Base-by-base conservation (phyloP, 1,284 basidiomycete species). In the Puccinia horiana region DNA sequence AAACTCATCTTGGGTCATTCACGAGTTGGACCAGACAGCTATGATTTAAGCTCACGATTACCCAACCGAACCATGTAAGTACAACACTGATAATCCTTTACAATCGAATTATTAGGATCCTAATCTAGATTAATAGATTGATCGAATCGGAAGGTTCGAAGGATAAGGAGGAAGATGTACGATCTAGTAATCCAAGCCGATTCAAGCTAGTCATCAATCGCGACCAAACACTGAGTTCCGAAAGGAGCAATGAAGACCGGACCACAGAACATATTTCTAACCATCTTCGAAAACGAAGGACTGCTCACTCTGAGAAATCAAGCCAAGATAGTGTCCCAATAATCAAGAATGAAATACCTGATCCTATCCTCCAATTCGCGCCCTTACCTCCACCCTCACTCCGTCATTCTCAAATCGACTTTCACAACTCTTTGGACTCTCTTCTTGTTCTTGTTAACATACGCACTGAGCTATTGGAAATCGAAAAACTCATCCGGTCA, bases 331-430 rank as follows among this genome's bases (percentile, higher is more conserved):
- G 14, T 11, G 44, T 42, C 23, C 35, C n/a, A n/a, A n/a, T n/a
- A n/a, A n/a, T n/a, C n/a, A n/a, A n/a, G 29, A 16, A 47, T 29
- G 14, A 49, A n/a, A 56, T 56, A 2, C 73, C 73, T 8, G 32
- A 73, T 32, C 79, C 79, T 0, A 81, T 81, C 26, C 52, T 32
- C 47, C 79, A 81, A 52, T 81, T 81, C 32, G 11, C 79, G 49
- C 37, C 79, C 0, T 35, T 81, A 2, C 79, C 79, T 2, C 79
- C 79, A 20, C 79, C 79, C 0, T 47, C 79, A 2, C 70, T 81
- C 9, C 67, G 42, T 2, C 5, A 12, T n/a, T 69, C 79, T 8
- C 52, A 81, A 37, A 5, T 23, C 37, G 54, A n/a, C 6, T 81
- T 81, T 52, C 42, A 69, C 1, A 61, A 18, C 1, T 12, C 69